Evolutionary conservation across 257 asterid species (phyloP).

Genomic region (Solanum bukasovii): DNA sequence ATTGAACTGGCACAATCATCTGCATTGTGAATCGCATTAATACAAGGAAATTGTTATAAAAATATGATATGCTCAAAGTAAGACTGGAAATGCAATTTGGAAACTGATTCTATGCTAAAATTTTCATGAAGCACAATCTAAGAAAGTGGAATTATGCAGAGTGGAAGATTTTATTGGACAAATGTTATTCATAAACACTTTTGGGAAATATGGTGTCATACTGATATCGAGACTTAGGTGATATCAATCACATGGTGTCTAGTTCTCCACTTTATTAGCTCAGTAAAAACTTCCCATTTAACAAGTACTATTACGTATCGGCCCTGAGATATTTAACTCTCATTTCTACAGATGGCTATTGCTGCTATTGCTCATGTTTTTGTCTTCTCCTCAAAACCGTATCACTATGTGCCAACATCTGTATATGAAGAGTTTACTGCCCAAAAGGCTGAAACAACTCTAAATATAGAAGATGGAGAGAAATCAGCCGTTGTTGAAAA

Average conservation of each 20-base stretch:
- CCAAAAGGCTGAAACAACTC: constrained; percentile 34
- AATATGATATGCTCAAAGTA: neutral
- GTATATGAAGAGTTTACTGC: constrained; percentile 29
- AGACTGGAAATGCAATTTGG: neutral
- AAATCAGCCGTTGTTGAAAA: constrained; percentile 47
- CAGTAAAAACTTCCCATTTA: neutral
- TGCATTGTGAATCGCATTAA: neutral
- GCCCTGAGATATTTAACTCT: neutral
- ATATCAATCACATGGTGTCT: neutral
- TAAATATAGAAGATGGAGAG: constrained; percentile 39
- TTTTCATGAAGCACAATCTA: neutral
- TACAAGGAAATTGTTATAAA: neutral
- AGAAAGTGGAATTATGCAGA: neutral
- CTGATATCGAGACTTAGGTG: neutral
- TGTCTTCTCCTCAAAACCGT: constrained; percentile 77
- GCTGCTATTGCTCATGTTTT: constrained; percentile 91
- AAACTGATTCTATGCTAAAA: neutral
- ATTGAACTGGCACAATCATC: neutral
- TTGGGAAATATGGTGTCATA: neutral
- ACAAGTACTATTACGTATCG: neutral
- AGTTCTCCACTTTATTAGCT: neutral
- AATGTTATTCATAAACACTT: neutral
- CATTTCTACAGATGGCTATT: constrained; percentile 63
- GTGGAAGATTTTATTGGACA: neutral
- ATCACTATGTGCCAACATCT: constrained; percentile 45